Conservation (phyloP, 495 filamentous ascomycete species). For the Hapsidospora chrysogenum region DNA sequence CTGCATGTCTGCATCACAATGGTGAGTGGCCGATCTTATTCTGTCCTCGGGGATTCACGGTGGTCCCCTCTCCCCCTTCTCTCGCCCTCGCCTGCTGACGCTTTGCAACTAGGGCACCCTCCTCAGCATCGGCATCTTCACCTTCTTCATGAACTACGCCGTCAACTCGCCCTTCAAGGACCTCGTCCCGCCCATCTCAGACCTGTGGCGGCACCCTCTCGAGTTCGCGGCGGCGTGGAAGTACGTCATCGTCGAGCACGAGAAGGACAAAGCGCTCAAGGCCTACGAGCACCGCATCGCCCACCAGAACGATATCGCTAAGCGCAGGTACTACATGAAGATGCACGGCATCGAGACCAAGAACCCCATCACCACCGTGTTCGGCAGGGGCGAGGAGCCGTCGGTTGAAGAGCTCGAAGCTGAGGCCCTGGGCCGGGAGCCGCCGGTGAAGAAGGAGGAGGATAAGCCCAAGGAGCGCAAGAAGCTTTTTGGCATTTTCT, state of each 20-base stretch:
- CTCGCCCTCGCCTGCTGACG: neutral
- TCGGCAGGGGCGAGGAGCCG: slow-evolving; percentile 3
- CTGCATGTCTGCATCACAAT: slow-evolving; percentile 69
- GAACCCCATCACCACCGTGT: slow-evolving; percentile 12
- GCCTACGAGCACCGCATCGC: slow-evolving; percentile 48
- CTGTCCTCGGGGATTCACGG: neutral
- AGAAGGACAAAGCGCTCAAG: slow-evolving; percentile 40
- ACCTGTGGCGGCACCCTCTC: slow-evolving; percentile 46
- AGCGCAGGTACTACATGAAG: slow-evolving; percentile 60
- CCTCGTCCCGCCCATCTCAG: slow-evolving; percentile 46
- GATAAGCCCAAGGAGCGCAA: slow-evolving; percentile 10
- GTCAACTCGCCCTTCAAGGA: slow-evolving; percentile 52
- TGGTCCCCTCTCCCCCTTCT: neutral
- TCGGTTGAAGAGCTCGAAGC: slow-evolving; percentile 2
- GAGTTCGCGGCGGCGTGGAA: slow-evolving; percentile 34
- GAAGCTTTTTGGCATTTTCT: slow-evolving; percentile 29
- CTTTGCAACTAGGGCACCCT: slow-evolving; percentile 41
- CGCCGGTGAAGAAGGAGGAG: neutral
- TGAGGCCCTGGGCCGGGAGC: neutral
- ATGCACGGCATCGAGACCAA: slow-evolving; percentile 63
- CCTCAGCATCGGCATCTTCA: slow-evolving; percentile 44
- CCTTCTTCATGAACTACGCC: slow-evolving; percentile 54
- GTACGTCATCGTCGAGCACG: slow-evolving; percentile 54
- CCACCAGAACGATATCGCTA: slow-evolving; percentile 60
- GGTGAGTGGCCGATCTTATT: slow-evolving; percentile 36